Evolutionary conservation across 306 rosid genomes (phyloP).

Genomic region (Fragaria vesca): DNA sequence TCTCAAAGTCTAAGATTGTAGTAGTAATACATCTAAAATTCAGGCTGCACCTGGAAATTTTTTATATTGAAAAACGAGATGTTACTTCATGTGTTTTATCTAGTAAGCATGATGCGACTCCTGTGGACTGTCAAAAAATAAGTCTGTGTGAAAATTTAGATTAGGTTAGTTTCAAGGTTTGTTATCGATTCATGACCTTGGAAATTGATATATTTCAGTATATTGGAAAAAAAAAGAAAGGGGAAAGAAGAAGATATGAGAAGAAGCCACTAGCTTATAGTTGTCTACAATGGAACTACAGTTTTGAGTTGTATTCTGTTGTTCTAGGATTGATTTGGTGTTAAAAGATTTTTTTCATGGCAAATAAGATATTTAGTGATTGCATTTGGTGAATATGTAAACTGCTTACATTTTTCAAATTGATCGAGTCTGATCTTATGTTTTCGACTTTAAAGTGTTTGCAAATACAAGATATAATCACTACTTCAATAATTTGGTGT

Average conservation of each 20-base stretch:
- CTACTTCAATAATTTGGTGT: background rate
- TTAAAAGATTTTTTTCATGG: background rate
- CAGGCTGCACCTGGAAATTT: background rate
- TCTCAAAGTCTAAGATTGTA: background rate
- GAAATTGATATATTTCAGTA: background rate
- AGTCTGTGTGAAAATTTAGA: background rate
- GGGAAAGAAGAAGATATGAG: background rate
- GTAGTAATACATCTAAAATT: background rate
- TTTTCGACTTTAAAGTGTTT: background rate
- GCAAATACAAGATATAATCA: background rate
- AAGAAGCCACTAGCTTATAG: background rate
- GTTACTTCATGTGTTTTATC: background rate
- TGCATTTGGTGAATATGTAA: slow-evolving; percentile 5
- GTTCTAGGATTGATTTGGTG: background rate
- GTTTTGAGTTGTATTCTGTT: background rate
- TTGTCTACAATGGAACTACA: background rate
- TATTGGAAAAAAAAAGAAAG: background rate
- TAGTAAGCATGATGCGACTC: background rate
- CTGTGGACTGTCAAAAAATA: background rate
- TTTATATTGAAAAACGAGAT: background rate
- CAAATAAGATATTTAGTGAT: background rate
- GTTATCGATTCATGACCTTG: background rate
- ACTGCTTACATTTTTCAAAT: background rate
- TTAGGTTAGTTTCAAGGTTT: slow-evolving; percentile 2
- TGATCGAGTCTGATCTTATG: background rate